Evolutionary conservation across 768 basidiomycete genomes (phyloP).

Genomic region (Lentinula detonsa): DNA sequence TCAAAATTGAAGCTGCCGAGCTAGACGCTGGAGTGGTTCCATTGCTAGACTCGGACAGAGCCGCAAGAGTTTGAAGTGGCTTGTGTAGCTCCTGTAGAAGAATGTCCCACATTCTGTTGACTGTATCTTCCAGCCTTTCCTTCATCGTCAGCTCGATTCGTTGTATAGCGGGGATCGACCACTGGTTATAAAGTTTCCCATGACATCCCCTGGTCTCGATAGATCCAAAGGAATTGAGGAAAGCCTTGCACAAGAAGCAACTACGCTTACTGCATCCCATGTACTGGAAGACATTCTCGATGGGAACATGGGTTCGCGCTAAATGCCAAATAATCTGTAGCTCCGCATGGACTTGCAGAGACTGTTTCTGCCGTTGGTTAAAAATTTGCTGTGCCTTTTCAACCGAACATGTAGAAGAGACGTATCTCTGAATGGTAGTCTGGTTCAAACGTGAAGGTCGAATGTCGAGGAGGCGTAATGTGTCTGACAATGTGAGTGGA

Average conservation of each 20-base stretch:
- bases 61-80: not conserved
- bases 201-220: not conserved
- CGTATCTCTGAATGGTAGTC: not conserved
- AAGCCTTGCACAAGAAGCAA: not conserved
- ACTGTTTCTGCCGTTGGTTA: not conserved
- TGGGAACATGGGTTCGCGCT: not conserved
- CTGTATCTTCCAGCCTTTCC: not conserved
- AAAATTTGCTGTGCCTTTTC: not conserved
- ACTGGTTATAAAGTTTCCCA: not conserved
- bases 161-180: not conserved
- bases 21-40: not conserved
- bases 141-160: not conserved
- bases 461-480: not conserved
- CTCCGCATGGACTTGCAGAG: not conserved
- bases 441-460: not conserved
- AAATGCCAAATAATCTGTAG: not conserved
- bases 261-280: not conserved
- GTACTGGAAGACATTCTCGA: not conserved
- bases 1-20: not conserved
- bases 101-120: not conserved
- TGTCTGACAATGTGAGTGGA: not conserved
- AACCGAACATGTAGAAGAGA: not conserved
- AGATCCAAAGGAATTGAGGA: not conserved
- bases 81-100: not conserved
- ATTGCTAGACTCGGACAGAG: not conserved